Evolutionary conservation across 202 grass and related monocot genomes (phyloP), one percentile per base, ranked within the genome.

Genomic region (Sporobolus alterniflorus): DNA sequence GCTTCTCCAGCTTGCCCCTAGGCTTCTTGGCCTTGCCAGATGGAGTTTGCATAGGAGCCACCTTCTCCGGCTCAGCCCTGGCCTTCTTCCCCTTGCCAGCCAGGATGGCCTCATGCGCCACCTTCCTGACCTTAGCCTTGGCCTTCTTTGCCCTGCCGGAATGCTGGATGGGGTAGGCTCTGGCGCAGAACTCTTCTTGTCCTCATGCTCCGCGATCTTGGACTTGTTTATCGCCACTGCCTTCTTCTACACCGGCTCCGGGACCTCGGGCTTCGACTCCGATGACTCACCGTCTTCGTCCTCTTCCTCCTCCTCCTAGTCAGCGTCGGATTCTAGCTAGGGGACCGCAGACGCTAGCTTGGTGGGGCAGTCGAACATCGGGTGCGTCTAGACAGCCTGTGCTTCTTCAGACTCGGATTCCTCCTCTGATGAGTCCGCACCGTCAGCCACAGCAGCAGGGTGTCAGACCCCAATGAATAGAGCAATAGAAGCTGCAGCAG

Each of bases 381-480:
- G 32, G 20, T 33, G 52, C 65, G 71, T 4, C 66, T 81, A 65
- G 72, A 81, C 81, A 9, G 46, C 56, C 17, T 77, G 39, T 5
- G 72, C 82, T 10, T 86, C 77, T 4, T 89, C 83, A 1, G 83
- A 67, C 2, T 67, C 74, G 9, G 85, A 89, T 11, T 85, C 83
- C 1, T 88, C 90, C 7, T 62, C 59, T 9, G 67, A 67, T 22
- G 67, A 82, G 21, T 41, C 54, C 16, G 5, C 43, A 13, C 56
- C 64, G 51, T 31, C 24, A n/a, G n/a, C 17, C 28, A 25, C 36
- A 1, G 56, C 48, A 13, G 31, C 29, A n/a, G n/a, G n/a, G n/a
- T n/a, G n/a, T n/a, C n/a, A n/a, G n/a, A n/a, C n/a, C n/a, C n/a
- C n/a, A n/a, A n/a, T n/a, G n/a, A n/a, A n/a, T n/a, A n/a, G n/a